Evolutionary conservation across 1,284 basidiomycete species (phyloP), one percentile per base, ranked within the genome.

Genomic region (Trichosporon faecale): DNA sequence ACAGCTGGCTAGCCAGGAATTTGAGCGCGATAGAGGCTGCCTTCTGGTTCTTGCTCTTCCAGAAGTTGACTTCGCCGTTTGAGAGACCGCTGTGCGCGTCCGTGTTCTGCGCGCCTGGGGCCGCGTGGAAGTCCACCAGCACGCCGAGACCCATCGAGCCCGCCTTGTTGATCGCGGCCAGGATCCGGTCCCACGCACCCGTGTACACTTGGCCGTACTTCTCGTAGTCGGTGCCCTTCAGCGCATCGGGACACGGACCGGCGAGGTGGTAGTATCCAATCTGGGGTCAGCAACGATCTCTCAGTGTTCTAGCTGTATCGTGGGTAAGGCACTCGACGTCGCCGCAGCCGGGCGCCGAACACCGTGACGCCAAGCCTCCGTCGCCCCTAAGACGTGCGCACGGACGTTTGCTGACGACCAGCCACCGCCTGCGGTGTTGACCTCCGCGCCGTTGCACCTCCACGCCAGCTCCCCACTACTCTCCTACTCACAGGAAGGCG

Each of bases 251-350:
- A 68, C 91, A 88, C 9, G 85, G 85, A 1, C 88, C 87, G 68
- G 88, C 89, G 55, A 93, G 74, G 79, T 93, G 89, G 83, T 93
- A 91, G 84, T 90, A 91, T 27, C 89, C 90, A 77, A 94, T 91
- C 92, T 73, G 69, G 74, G 18, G 44, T 71, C 27, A 71, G 71
- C n/a, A n/a, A n/a, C n/a, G n/a, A n/a, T n/a, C n/a, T n/a, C n/a
- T n/a, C n/a, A n/a, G n/a, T n/a, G n/a, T n/a, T n/a, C n/a, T n/a
- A n/a, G n/a, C n/a, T n/a, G n/a, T n/a, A n/a, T n/a, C 35, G 14
- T 37, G 11, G 7, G 35, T 44, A 44, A 8, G 9, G 40, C 18
- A n/a, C 18, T n/a, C 40, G 12, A 8, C 40, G 40, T 18, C 33
- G 21, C 37, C 64, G 35, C 25, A 33, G 40, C 40, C 40, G 16